These are phyloP conservation scores for Candida suzukii DNA, from an alignment of 805 yeast species.

Conservation along the genomic window DNA sequence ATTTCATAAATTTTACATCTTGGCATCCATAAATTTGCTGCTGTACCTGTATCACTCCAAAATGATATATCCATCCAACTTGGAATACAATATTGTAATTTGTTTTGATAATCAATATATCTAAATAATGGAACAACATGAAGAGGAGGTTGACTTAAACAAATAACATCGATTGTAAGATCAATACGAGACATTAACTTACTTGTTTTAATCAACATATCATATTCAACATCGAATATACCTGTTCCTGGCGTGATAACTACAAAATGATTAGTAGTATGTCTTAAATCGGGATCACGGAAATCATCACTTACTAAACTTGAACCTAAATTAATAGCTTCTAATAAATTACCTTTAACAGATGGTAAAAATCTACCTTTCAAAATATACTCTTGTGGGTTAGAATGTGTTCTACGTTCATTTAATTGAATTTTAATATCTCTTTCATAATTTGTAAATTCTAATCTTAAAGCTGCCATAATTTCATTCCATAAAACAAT, in stretches of 20 bases:
- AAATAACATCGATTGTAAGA: conserved; percentile 80
- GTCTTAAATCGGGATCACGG: conserved; percentile 77
- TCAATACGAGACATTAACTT: conserved; percentile 71
- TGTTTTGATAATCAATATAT: conserved; percentile 45
- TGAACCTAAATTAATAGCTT: conserved; percentile 80
- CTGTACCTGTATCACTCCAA: conserved; percentile 56
- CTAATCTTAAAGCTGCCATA: conserved; percentile 79
- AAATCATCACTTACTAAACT: conserved; percentile 72
- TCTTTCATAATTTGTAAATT: conserved; percentile 73
- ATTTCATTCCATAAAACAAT: conserved; percentile 86
- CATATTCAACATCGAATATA: conserved; percentile 82
- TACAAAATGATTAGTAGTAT: conserved; percentile 85
- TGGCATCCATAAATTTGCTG: conserved; percentile 74
- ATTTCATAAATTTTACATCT: conserved; percentile 89
- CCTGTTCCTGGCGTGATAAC: conserved; percentile 92
- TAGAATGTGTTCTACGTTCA: conserved; percentile 25
- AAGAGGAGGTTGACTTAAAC: conserved; percentile 84
- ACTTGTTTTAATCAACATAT: conserved; percentile 66
- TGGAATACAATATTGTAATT: conserved; percentile 72
- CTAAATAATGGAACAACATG: conserved; percentile 89
- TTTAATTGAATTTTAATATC: conserved; percentile 53
- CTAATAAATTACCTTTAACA: conserved; percentile 82
- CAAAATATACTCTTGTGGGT: conserved; percentile 31
- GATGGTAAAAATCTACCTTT: conserved; percentile 73
- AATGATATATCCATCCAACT: conserved; percentile 94